Conservation (phyloP, 306 rosid species). For the Gynostemma pentaphyllum region DNA sequence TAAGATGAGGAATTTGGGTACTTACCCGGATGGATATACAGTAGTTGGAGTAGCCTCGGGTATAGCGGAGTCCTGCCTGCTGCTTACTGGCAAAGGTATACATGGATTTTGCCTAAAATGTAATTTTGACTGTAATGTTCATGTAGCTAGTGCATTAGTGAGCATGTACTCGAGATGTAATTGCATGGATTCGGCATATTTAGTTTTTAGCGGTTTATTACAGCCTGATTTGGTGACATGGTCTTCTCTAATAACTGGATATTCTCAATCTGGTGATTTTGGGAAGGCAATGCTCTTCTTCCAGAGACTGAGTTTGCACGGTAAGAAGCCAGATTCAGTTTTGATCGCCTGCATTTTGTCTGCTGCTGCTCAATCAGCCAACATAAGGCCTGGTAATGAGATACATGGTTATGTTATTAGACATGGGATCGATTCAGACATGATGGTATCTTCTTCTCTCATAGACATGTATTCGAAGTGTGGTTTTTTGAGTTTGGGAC, state of each 20-base stretch:
- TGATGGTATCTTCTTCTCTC: constrained; percentile 68
- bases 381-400: constrained; percentile 48
- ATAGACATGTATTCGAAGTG: constrained; percentile 76
- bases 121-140: constrained; percentile 45
- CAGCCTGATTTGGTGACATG: constrained; percentile 78
- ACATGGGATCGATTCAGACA: constrained; percentile 50
- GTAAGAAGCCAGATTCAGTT: constrained; percentile 51
- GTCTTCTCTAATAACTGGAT: constrained; percentile 77
- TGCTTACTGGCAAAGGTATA: constrained; percentile 46
- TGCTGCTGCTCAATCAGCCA: constrained; percentile 47
- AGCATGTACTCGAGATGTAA: constrained; percentile 72
- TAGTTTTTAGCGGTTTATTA: constrained; percentile 40
- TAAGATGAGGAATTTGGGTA: constrained; percentile 42
- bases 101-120: constrained; percentile 53
- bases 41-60: constrained; percentile 61
- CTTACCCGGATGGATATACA: constrained; percentile 58
- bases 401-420: constrained; percentile 62
- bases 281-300: constrained; percentile 40
- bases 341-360: constrained; percentile 65
- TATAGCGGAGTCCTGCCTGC: constrained; percentile 33
- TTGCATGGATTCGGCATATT: constrained; percentile 47
- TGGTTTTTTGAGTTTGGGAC: constrained; percentile 53
- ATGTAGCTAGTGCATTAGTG: constrained; percentile 59
- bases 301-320: constrained; percentile 38
- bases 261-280: constrained; percentile 50